phyloP scores from a whole-genome alignment of 1,284 basidiomycete species.

The Grifola frondosa region DNA sequence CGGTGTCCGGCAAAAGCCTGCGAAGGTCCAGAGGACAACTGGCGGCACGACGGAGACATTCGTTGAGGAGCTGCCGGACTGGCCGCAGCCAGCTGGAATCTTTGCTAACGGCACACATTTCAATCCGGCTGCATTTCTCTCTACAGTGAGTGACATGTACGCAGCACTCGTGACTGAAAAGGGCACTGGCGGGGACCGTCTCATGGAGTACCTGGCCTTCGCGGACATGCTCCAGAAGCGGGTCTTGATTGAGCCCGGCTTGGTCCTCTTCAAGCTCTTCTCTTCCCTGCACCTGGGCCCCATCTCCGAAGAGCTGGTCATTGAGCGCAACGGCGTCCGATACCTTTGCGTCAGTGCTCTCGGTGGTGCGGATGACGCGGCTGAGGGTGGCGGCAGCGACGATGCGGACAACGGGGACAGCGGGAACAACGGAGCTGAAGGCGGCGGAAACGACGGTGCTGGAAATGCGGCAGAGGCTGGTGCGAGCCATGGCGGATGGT shows the following conservation, averaged over 20 bases:
- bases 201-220: constrained; percentile 2
- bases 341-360: constrained; percentile 1
- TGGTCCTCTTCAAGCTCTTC: constrained; percentile 3
- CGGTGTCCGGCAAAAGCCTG: not conserved
- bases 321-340: not conserved
- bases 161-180: not conserved
- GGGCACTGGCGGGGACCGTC: not conserved
- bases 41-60: too few relatives aligned
- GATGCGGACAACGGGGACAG: too few relatives aligned
- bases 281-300: not conserved
- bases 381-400: too few relatives aligned
- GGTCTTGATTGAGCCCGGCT: not conserved
- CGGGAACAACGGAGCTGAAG: too few relatives aligned
- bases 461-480: too few relatives aligned
- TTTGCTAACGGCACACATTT: not conserved
- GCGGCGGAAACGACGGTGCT: too few relatives aligned
- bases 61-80: not conserved
- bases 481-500: too few relatives aligned
- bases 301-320: not conserved
- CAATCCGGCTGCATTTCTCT: not conserved
- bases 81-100: not conserved
- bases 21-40: not conserved
- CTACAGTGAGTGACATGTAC: not conserved
- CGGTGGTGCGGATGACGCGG: too few relatives aligned
- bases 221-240: not conserved